Conservation (phyloP, 257 asterid species). For the Solanum pennellii region DNA sequence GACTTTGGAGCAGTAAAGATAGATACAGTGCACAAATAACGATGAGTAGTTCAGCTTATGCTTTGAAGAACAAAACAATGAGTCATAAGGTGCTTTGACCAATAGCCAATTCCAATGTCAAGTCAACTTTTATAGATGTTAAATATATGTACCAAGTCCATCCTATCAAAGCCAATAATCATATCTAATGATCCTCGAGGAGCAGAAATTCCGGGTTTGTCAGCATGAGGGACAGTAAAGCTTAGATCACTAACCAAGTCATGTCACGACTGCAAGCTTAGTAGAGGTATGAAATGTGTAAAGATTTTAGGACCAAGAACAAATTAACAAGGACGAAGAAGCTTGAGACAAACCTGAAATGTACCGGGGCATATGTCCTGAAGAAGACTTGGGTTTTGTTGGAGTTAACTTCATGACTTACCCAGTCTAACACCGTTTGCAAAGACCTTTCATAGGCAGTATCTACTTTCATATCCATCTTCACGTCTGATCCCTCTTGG, state of each 20-base stretch:
- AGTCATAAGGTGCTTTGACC: background rate
- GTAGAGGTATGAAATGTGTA: background rate
- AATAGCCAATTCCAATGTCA: background rate
- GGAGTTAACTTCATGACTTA: constrained; percentile 39
- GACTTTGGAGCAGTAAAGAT: background rate
- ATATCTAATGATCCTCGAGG: background rate
- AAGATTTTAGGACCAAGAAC: background rate
- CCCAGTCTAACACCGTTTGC: constrained; percentile 61
- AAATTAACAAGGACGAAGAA: background rate
- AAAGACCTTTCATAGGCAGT: constrained; percentile 53
- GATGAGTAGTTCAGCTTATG: background rate
- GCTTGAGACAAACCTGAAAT: constrained; percentile 44
- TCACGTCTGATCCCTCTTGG: constrained; percentile 69
- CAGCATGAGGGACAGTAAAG: background rate
- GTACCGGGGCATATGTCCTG: constrained; percentile 85
- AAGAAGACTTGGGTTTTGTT: constrained; percentile 69
- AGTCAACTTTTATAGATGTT: background rate
- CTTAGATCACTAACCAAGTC: background rate
- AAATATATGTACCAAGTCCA: background rate
- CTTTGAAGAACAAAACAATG: background rate
- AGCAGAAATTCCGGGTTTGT: background rate
- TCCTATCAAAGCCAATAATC: background rate
- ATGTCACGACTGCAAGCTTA: background rate
- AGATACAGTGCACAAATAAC: background rate
- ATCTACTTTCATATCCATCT: constrained; percentile 59